Evolutionary conservation across 2,329 filamentous ascomycete species (phyloP), one percentile per base, ranked within the genome.

Genomic region (Botrytis cinerea): DNA sequence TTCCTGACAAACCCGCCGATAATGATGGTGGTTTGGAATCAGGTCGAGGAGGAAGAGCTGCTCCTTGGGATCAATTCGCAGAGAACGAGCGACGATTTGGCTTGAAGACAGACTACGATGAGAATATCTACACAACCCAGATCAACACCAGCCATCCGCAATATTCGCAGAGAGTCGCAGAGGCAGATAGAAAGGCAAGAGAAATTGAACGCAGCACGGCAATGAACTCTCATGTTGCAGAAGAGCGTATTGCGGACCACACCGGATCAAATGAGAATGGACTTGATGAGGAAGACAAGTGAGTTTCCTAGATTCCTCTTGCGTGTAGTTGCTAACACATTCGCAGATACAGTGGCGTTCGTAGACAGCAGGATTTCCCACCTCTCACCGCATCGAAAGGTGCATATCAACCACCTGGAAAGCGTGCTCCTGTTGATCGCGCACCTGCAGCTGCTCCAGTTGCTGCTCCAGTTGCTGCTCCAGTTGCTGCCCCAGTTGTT

Each of bases 231-330:
- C 96, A 99, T 80, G 89, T 98, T 73, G 93, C 93, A 5, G 96
- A 98, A 83, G 96, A 99, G 84, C 91, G 95, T 80, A 88, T 94
- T 70, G 87, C 89, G 87, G 89, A 92, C 76, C 88, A 85, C 77
- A 85, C 89, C n/a, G 87, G 87, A 20, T 85, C 87, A 16, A 87
- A 92, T 70, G 90, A 90, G 70, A 90, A 88, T 73, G 91, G 89
- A 22, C 83, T 87, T 43, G 93, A 97, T 76, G 96, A 99, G 83
- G 96, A 99, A 84, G 95, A 97, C 81, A 98, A 96, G 90, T 94
- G 87, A 78, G 88, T 82, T 38, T 35, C 10, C 5, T 51, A 28
- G n/a, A 48, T 60, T 14, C 28, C 40, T 28, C 74, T 38, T 16
- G 57, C 35, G 35, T 38, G 8, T 46, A 38, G 1, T 25, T 63